phyloP scores from a whole-genome alignment of 192 early-diverging fungal species.

The Umbelopsis sp. region DNA sequence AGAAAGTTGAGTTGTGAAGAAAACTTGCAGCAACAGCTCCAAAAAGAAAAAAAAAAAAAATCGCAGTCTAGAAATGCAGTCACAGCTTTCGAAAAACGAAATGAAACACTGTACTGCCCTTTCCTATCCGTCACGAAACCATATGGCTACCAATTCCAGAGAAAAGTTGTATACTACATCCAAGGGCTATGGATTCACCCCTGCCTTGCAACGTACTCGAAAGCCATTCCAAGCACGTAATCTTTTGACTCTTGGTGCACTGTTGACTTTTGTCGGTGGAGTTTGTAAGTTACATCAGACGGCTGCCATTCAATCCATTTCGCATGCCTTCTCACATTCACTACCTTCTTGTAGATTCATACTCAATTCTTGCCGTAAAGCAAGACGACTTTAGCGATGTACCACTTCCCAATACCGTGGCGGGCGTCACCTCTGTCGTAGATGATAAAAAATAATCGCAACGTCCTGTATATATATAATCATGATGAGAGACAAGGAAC shows the following conservation, averaged over 20 bases:
- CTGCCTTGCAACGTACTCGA: conserved; percentile 58
- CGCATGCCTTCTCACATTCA: background rate
- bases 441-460: conserved; percentile 6
- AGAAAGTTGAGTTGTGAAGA: conserved; percentile 12
- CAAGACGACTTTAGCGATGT: conserved; percentile 82
- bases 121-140: background rate
- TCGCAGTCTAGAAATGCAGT: background rate
- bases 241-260: conserved; percentile 44
- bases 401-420: conserved; percentile 51
- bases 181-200: conserved; percentile 48
- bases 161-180: conserved; percentile 40
- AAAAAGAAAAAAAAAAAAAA: background rate
- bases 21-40: background rate
- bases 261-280: conserved; percentile 51
- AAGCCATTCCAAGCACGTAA: conserved; percentile 53
- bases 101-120: background rate
- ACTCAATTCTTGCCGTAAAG: conserved; percentile 71
- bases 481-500: background rate
- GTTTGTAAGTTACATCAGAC: conserved; percentile 49
- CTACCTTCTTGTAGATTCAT: conserved; percentile 52
- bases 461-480: conserved; percentile 1
- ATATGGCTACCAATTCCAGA: conserved; percentile 9
- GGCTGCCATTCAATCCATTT: background rate
- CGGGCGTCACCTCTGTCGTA: conserved; percentile 20
- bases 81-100: background rate